Conservation (phyloP, 352 stramenopile species). For the Phytophthora podocarpi region DNA sequence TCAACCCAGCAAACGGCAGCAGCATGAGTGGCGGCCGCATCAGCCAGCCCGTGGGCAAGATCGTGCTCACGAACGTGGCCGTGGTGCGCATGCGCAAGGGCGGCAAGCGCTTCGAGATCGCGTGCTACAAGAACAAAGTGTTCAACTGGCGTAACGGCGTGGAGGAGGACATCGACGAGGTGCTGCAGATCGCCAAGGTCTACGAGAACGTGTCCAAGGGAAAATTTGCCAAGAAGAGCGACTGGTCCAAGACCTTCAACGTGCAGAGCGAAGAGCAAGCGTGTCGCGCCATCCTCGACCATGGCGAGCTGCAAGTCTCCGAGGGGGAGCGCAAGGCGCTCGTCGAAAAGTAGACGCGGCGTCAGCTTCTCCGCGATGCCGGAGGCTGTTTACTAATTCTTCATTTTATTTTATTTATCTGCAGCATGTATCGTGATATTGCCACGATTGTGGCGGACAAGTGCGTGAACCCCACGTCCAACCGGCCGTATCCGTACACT, state of each 20-base stretch:
- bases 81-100: slow-evolving; percentile 94
- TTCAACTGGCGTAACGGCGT: slow-evolving; percentile 98
- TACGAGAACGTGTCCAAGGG: slow-evolving; percentile 99
- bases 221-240: slow-evolving; percentile 94
- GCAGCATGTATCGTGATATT: slow-evolving; percentile 94
- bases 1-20: slow-evolving; percentile 10
- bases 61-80: slow-evolving; percentile 97
- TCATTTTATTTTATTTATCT: slow-evolving; percentile 1
- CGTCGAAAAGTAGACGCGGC: slow-evolving; percentile 77
- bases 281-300: slow-evolving; percentile 95
- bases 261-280: slow-evolving; percentile 93
- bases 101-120: slow-evolving; percentile 99
- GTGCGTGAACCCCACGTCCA: slow-evolving; percentile 96
- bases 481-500: slow-evolving; percentile 95
- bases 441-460: slow-evolving; percentile 97
- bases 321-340: slow-evolving; percentile 95
- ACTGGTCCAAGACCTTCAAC: slow-evolving; percentile 94
- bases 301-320: slow-evolving; percentile 97
- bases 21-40: slow-evolving; percentile 73
- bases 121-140: slow-evolving; percentile 99
- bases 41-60: slow-evolving; percentile 82
- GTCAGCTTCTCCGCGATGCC: not conserved
- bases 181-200: slow-evolving; percentile 97
- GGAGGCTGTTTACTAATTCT: slow-evolving; percentile 6
- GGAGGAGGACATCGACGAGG: slow-evolving; percentile 98